Conservation (phyloP, 208 protist species). For the Trichomonas vaginalis region DNA sequence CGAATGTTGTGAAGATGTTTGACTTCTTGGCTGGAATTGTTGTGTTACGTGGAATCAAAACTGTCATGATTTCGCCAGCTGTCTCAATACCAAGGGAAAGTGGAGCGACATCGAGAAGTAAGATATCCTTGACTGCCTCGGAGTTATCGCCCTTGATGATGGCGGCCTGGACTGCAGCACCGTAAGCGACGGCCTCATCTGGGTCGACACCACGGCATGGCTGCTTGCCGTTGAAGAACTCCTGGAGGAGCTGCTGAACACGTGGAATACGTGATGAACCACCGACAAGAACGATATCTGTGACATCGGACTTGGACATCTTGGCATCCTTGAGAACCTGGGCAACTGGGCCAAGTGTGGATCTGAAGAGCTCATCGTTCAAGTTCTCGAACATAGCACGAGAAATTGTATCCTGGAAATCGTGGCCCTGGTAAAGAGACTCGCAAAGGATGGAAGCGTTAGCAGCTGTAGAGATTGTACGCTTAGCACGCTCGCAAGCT, state of each 20-base stretch:
- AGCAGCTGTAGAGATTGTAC: slow-evolving; percentile 42
- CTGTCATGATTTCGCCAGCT: slow-evolving; percentile 69
- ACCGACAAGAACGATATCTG: slow-evolving; percentile 67
- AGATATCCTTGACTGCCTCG: background rate
- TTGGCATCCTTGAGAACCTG: slow-evolving; percentile 59
- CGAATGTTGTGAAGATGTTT: slow-evolving; percentile 67
- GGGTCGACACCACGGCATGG: slow-evolving; percentile 54
- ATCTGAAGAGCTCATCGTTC: slow-evolving; percentile 57
- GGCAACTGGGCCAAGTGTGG: slow-evolving; percentile 54
- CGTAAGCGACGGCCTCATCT: no score
- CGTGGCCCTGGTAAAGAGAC: slow-evolving; percentile 74
- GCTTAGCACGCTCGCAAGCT: slow-evolving; percentile 74
- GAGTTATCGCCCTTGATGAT: slow-evolving; percentile 60
- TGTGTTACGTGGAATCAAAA: slow-evolving; percentile 47
- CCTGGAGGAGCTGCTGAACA: slow-evolving; percentile 75
- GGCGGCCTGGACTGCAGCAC: slow-evolving; percentile 78
- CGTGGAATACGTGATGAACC: slow-evolving; percentile 81
- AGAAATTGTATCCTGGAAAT: slow-evolving; percentile 77
- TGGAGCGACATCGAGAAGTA: slow-evolving; percentile 49
- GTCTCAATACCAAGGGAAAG: no score
- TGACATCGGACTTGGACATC: slow-evolving; percentile 55
- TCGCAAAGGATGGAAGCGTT: slow-evolving; percentile 77
- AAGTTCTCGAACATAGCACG: slow-evolving; percentile 90
- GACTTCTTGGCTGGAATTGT: slow-evolving; percentile 46
- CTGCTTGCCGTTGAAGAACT: slow-evolving; percentile 78